phyloP scores from a whole-genome alignment of 495 filamentous ascomycete species.

The Trichodelitschia bisporula region DNA sequence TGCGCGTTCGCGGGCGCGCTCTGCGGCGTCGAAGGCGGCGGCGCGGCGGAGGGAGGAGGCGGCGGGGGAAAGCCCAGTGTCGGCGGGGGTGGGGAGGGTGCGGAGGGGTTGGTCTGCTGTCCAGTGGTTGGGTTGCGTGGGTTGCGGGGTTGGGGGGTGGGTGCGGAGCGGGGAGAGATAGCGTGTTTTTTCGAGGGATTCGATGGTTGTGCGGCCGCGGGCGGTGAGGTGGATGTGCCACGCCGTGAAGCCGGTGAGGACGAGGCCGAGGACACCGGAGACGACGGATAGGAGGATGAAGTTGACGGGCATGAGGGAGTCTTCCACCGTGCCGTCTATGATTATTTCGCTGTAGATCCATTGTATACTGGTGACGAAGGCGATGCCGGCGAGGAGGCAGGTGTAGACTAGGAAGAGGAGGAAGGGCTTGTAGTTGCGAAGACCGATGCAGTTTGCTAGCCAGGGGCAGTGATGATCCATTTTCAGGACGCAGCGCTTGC shows the following conservation, averaged over 20 bases:
- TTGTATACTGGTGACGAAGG: constrained; percentile 39
- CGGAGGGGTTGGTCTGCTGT: constrained; percentile 17
- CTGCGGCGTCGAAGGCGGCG: constrained; percentile 40
- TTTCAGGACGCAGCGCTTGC: constrained; percentile 79
- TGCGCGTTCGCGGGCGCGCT: constrained; percentile 41
- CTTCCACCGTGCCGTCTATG: constrained; percentile 29
- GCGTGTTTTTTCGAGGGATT: constrained; percentile 79
- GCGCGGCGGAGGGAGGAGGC: constrained; percentile 23
- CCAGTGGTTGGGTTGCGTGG: constrained; percentile 59
- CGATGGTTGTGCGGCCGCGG: constrained; percentile 73
- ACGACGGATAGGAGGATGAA: constrained; percentile 70
- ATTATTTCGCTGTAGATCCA: constrained; percentile 73
- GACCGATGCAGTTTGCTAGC: constrained; percentile 84
- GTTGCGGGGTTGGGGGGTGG: constrained; percentile 57
- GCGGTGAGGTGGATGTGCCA: constrained; percentile 78
- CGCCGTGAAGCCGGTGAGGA: constrained; percentile 65
- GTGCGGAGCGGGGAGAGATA: constrained; percentile 65
- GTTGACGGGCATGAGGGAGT: constrained; percentile 67
- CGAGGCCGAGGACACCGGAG: constrained; percentile 72
- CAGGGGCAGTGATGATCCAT: constrained; percentile 99
- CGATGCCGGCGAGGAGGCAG: constrained; percentile 60
- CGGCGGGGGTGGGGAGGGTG: constrained; percentile 6
- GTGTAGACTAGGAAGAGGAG: constrained; percentile 85
- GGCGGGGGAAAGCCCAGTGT: constrained; percentile 14
- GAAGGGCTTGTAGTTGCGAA: constrained; percentile 90